Percentiles rank a stretch among this genome's conserved stretches.
These are phyloP conservation scores for Hirsutella thompsonii DNA, from an alignment of 2,329 filamentous ascomycete species.

Conservation along the genomic window DNA sequence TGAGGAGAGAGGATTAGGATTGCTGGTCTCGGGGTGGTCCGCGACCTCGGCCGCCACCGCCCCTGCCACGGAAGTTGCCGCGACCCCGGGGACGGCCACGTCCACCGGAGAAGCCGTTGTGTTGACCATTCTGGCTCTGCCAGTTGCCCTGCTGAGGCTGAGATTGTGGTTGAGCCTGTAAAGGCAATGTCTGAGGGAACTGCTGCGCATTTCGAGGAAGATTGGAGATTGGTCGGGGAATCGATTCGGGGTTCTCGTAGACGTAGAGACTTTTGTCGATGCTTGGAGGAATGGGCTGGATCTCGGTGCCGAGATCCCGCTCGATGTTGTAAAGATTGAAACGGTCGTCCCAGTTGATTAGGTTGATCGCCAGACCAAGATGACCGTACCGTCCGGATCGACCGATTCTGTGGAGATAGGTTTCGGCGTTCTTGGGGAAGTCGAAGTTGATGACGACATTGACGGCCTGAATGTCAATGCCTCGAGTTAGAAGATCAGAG, in stretches of 20 bases:
- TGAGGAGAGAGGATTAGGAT: constrained; percentile 16
- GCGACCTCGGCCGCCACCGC: constrained; percentile 20
- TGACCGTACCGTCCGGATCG: constrained; percentile 95
- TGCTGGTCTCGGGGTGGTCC: constrained; percentile 22
- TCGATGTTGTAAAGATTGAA: constrained; percentile 99
- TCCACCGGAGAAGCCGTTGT: constrained; percentile 20
- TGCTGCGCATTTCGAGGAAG: constrained; percentile 22
- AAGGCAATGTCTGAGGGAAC: constrained; percentile 13
- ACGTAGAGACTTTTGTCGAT: constrained; percentile 99
- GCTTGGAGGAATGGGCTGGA: constrained; percentile 82
- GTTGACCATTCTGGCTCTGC: constrained; percentile 25
- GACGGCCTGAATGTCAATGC: constrained; percentile 98
- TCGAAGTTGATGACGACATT: constrained; percentile 99
- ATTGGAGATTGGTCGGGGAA: constrained; percentile 65
- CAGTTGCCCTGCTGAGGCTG: constrained; percentile 26
- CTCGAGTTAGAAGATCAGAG: constrained; percentile 91
- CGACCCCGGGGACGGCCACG: constrained; percentile 23
- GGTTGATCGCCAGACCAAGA: constrained; percentile 91
- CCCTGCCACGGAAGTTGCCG: constrained; percentile 24
- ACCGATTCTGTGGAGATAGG: constrained; percentile 95
- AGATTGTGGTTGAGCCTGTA: constrained; percentile 7
- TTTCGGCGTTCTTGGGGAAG: constrained; percentile 98
- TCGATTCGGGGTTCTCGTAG: constrained; percentile 90
- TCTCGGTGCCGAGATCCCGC: constrained; percentile 92
- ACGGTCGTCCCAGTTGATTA: constrained; percentile 98